These are phyloP conservation scores for Hanseniaspora hatyaiensis DNA, from an alignment of 805 yeast genomes.

Conservation along the genomic window DNA sequence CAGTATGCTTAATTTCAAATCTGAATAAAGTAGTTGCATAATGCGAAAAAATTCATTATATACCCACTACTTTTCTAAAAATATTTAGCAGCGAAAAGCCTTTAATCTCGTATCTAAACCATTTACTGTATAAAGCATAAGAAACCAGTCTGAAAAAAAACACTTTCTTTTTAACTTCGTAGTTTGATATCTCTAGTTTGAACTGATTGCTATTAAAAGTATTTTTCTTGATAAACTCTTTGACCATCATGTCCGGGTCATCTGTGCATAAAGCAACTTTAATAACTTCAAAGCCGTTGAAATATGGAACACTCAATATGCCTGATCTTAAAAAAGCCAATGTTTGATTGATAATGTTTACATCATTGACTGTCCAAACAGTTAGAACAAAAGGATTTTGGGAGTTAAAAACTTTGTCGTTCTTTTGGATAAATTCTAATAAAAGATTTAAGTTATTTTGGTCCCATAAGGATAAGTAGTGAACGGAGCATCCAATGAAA, in stretches of 20 bases:
- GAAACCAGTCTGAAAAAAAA: neutral
- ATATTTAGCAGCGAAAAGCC: neutral
- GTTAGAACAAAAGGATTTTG: conserved; percentile 2
- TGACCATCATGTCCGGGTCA: conserved; percentile 8
- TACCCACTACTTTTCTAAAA: conserved; percentile 2
- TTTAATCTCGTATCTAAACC: conserved; percentile 4
- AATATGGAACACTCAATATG: neutral
- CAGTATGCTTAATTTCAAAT: too few species aligned
- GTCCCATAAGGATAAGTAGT: conserved; percentile 38
- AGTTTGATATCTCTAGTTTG: neutral
- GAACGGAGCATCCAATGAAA: conserved; percentile 45
- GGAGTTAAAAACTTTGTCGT: conserved; percentile 30
- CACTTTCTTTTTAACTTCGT: neutral
- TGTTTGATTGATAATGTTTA: neutral
- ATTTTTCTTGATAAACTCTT: neutral
- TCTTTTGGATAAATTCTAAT: conserved; percentile 25
- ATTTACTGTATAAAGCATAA: conserved; percentile 11
- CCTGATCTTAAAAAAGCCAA: neutral
- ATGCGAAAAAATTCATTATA: too few species aligned
- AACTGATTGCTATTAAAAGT: conserved; percentile 1
- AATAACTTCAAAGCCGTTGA: neutral
- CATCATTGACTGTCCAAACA: conserved; percentile 44
- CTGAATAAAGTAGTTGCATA: too few species aligned
- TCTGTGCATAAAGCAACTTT: conserved; percentile 15
- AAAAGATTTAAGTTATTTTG: conserved; percentile 25